A percentile compares a stretch with the other conserved stretches of the same genome.
phyloP scores from a whole-genome alignment of 805 yeast species.

The Deakozyma indianensis region DNA sequence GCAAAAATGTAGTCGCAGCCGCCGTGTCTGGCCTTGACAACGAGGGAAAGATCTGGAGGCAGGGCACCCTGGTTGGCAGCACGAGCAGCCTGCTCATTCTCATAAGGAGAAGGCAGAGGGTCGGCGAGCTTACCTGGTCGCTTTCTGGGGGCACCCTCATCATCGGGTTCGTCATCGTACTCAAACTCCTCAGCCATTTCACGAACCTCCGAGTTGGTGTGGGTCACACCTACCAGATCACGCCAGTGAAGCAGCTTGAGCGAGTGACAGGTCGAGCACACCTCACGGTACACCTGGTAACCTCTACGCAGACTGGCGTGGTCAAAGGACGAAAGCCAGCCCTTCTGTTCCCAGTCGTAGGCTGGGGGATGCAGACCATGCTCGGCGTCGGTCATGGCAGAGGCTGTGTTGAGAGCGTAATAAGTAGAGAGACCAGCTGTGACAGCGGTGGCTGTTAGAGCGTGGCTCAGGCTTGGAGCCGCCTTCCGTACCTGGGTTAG shows the following conservation, averaged over 20 bases:
- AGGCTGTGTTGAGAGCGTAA: constrained; percentile 67
- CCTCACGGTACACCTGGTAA: constrained; percentile 96
- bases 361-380: constrained; percentile 96
- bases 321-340: constrained; percentile 75
- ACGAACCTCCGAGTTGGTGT: constrained; percentile 77
- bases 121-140: constrained; percentile 98
- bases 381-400: constrained; percentile 97
- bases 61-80: constrained; percentile 99
- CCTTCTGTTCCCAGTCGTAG: constrained; percentile 87
- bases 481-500: not conserved
- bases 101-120: constrained; percentile 87
- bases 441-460: constrained; percentile 33
- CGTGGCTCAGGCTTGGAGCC: constrained; percentile 1
- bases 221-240: constrained; percentile 92
- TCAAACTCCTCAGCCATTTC: constrained; percentile 92
- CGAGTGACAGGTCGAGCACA: constrained; percentile 98
- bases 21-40: constrained; percentile 98
- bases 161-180: constrained; percentile 93
- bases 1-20: constrained; percentile 92
- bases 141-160: constrained; percentile 94
- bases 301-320: constrained; percentile 97
- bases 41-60: constrained; percentile 94
- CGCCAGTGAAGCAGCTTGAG: constrained; percentile 97
- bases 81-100: constrained; percentile 98
- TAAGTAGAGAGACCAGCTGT: constrained; percentile 70